Conservation (phyloP, 2,329 filamentous ascomycete genomes). For the Beauveria brongniartii region DNA sequence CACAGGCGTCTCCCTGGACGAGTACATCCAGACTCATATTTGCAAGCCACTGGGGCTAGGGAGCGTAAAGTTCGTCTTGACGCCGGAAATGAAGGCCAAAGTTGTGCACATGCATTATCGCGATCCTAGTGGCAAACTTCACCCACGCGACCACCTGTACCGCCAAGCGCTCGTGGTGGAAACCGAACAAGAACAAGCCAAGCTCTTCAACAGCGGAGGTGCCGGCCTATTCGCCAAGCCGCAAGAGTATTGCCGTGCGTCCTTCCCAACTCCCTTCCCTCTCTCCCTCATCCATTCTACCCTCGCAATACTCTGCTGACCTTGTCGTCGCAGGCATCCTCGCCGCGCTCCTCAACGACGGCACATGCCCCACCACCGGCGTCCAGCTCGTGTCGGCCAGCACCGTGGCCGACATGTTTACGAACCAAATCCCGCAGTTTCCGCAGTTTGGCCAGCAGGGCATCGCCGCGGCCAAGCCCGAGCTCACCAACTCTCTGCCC, state of each 20-base stretch:
- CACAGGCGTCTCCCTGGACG: conserved; percentile 35
- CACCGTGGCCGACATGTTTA: conserved; percentile 57
- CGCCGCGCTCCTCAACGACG: conserved; percentile 55
- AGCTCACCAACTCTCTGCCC: conserved; percentile 36
- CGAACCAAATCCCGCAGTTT: conserved; percentile 50
- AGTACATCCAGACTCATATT: conserved; percentile 40
- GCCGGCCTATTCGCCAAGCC: conserved; percentile 53
- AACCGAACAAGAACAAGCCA: conserved; percentile 31
- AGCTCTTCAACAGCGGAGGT: conserved; percentile 50
- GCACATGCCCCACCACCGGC: conserved; percentile 49
- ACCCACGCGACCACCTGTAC: conserved; percentile 40
- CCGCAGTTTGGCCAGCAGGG: conserved; percentile 41
- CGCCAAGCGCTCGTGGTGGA: conserved; percentile 36
- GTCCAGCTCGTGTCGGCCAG: conserved; percentile 43
- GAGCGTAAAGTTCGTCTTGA: conserved; percentile 50
- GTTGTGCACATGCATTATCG: conserved; percentile 51
- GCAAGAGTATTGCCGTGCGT: conserved; percentile 50
- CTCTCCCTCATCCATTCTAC: background rate
- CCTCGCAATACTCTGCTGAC: background rate
- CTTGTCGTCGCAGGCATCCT: conserved; percentile 41
- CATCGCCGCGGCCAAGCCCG: conserved; percentile 38
- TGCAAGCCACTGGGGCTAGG: conserved; percentile 39
- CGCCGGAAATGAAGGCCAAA: conserved; percentile 41
- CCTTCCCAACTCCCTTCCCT: too few relatives aligned
- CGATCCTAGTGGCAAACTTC: conserved; percentile 33